Evolutionary conservation across 768 basidiomycete species (phyloP).

Genomic region (Tylopilus intermedius): DNA sequence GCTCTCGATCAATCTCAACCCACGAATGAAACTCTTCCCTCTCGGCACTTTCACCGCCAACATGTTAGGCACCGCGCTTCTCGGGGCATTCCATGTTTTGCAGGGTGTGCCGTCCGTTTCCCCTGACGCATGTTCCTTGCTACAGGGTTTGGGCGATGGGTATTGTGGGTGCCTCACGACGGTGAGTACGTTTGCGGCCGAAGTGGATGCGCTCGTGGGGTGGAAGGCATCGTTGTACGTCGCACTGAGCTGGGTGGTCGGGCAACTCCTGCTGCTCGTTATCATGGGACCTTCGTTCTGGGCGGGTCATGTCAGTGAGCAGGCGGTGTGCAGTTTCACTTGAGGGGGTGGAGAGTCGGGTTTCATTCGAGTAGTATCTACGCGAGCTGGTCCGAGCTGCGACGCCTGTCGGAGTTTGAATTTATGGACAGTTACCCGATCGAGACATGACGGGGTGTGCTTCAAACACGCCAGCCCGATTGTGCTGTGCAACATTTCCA

Average conservation of each 20-base stretch:
- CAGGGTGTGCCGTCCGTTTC: conserved; percentile 49
- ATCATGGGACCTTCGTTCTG: conserved; percentile 68
- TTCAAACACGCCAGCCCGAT: conserved; percentile 20
- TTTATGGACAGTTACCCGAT: conserved; percentile 24
- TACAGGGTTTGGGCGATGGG: conserved; percentile 84
- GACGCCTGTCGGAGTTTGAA: conserved; percentile 29
- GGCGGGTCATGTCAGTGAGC: conserved; percentile 42
- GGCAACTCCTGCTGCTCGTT: conserved; percentile 65
- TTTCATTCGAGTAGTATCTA: conserved; percentile 1
- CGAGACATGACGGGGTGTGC: conserved; percentile 13
- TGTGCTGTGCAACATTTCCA: conserved; percentile 24
- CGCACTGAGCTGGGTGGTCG: conserved; percentile 58
- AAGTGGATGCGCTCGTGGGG: conserved; percentile 54
- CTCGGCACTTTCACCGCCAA: conserved; percentile 79
- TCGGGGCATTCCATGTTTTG: conserved; percentile 68
- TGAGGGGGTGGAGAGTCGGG: conserved; percentile 1
- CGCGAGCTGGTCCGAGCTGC: background rate
- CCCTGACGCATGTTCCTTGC: conserved; percentile 55
- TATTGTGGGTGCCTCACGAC: conserved; percentile 96
- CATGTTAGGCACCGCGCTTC: conserved; percentile 72
- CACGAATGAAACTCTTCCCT: conserved; percentile 55
- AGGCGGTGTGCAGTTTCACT: conserved; percentile 46
- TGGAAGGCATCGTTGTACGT: conserved; percentile 67
- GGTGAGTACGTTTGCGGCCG: conserved; percentile 87
- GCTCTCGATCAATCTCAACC: conserved; percentile 70